phyloP scores from a whole-genome alignment of 1,139 yeast species.

The Yamadazyma spencermartinsiae region DNA sequence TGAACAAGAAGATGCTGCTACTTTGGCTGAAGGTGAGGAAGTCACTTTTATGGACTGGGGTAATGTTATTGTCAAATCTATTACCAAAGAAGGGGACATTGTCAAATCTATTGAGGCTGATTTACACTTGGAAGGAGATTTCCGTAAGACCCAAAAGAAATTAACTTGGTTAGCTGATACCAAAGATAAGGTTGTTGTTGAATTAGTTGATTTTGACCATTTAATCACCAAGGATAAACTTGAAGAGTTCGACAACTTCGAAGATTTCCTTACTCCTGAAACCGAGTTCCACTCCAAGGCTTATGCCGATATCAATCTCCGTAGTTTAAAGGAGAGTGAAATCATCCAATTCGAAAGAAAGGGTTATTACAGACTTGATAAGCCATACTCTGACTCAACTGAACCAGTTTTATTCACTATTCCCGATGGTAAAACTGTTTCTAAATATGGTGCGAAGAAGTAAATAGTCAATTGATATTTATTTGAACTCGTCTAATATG shows the following conservation, averaged over 20 bases:
- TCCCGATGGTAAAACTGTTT: conserved; percentile 91
- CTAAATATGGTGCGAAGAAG: conserved; percentile 45
- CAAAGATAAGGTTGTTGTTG: conserved; percentile 66
- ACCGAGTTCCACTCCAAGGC: conserved; percentile 86
- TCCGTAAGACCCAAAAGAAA: conserved; percentile 94
- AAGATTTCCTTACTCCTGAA: conserved; percentile 84
- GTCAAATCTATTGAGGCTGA: conserved; percentile 66
- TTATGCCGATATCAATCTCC: conserved; percentile 78
- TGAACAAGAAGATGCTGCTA: conserved; percentile 87
- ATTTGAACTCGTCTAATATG: too few species aligned
- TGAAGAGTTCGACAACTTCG: conserved; percentile 93
- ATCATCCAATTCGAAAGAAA: conserved; percentile 95
- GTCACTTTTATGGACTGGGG: conserved; percentile 99
- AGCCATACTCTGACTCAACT: conserved; percentile 55
- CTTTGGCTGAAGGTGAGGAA: conserved; percentile 75
- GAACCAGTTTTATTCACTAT: conserved; percentile 85
- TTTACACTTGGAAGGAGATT: conserved; percentile 92
- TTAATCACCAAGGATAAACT: conserved; percentile 93
- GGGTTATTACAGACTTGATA: conserved; percentile 89
- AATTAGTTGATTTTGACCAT: conserved; percentile 90
- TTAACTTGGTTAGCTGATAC: conserved; percentile 94
- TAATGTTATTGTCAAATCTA: conserved; percentile 78
- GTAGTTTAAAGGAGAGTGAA: conserved; percentile 77
- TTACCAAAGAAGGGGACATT: conserved; percentile 63
- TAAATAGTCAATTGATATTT: conserved; percentile 28